A percentile compares a stretch with the other conserved stretches of the same genome.
Evolutionary conservation across 1,139 yeast genomes (phyloP).

Genomic region (Kazachstania sp.): DNA sequence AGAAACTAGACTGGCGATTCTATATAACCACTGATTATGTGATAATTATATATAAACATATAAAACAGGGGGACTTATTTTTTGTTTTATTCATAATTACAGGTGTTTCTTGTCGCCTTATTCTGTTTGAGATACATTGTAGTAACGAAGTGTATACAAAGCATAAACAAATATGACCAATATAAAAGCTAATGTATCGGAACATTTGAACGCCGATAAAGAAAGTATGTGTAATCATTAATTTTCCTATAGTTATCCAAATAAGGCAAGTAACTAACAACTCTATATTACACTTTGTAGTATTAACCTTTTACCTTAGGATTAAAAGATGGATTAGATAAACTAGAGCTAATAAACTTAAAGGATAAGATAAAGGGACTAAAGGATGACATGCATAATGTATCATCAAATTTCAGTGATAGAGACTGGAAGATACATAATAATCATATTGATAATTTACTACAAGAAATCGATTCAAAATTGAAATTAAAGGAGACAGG

Average conservation of each 20-base stretch:
- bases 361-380: background rate
- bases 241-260: background rate
- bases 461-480: background rate
- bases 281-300: background rate
- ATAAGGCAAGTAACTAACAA: background rate
- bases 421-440: background rate
- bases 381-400: slow-evolving; percentile 1
- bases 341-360: background rate
- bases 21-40: too few species aligned
- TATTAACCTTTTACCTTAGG: background rate
- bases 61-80: too few species aligned
- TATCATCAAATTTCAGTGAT: background rate
- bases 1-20: too few species aligned
- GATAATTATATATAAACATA: too few species aligned
- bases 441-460: background rate
- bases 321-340: background rate
- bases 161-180: background rate
- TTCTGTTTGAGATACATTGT: too few species aligned
- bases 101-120: background rate
- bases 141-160: too few species aligned
- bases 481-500: background rate
- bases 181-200: background rate
- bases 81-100: too few species aligned
- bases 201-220: background rate
- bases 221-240: background rate